Percentiles rank a stretch among this genome's conserved stretches.
Evolutionary conservation across 306 rosid genomes (phyloP).

Genomic region (Lupinus albus): DNA sequence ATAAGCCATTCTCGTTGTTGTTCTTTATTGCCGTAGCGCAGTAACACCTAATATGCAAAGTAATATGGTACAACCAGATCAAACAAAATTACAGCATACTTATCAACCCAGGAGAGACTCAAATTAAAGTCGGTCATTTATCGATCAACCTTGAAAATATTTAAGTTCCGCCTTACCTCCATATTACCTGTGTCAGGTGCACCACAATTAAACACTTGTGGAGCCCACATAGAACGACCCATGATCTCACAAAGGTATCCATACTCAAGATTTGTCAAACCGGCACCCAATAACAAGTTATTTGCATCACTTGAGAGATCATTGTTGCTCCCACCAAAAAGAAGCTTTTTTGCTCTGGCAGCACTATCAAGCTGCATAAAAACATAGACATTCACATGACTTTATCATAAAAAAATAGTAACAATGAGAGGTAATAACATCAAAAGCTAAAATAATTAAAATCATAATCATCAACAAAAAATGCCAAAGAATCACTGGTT

Average conservation of each 20-base stretch:
- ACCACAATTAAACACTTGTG: constrained; percentile 87
- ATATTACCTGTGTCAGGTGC: constrained; percentile 98
- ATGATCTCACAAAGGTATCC: constrained; percentile 94
- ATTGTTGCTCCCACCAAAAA: constrained; percentile 60
- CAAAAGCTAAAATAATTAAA: background rate
- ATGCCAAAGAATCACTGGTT: background rate
- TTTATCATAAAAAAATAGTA: background rate
- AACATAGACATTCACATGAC: constrained; percentile 17
- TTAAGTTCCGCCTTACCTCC: constrained; percentile 76
- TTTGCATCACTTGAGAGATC: constrained; percentile 43
- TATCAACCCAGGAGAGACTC: constrained; percentile 23
- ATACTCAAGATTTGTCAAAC: constrained; percentile 95
- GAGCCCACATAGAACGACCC: constrained; percentile 97
- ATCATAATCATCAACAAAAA: background rate
- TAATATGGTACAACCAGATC: constrained; percentile 12
- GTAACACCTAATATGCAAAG: constrained; percentile 68
- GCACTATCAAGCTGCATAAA: constrained; percentile 88
- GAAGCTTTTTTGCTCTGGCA: constrained; percentile 68
- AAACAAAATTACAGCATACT: constrained; percentile 13
- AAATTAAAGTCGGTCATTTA: constrained; percentile 20
- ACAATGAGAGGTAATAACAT: background rate
- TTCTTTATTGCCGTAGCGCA: constrained; percentile 84
- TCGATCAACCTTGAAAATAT: constrained; percentile 25
- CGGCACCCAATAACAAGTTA: constrained; percentile 75
- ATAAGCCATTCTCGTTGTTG: constrained; percentile 81